Percentiles rank a stretch among this genome's conserved stretches.
These are phyloP conservation scores for Cerrena zonata DNA, from an alignment of 1,284 basidiomycete genomes.

Conservation along the genomic window DNA sequence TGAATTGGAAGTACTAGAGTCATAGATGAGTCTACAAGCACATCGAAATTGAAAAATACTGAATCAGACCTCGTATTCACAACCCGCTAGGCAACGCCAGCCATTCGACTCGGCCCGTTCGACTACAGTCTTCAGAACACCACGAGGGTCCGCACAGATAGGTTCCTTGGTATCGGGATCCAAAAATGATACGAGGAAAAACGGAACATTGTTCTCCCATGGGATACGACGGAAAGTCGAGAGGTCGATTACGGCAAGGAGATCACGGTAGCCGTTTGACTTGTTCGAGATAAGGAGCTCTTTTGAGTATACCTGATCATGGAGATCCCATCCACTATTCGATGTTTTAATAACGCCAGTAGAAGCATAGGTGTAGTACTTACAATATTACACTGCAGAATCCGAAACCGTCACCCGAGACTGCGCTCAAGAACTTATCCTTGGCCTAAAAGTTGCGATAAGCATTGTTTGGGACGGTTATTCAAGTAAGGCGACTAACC, in stretches of 20 bases:
- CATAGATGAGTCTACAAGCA: background rate
- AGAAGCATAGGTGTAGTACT: slow-evolving; percentile 20
- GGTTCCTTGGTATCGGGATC: slow-evolving; percentile 78
- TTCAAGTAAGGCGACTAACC: slow-evolving; percentile 36
- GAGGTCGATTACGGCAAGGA: slow-evolving; percentile 80
- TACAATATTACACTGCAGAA: slow-evolving; percentile 90
- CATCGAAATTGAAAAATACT: no score
- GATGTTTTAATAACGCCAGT: background rate
- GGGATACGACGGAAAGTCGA: slow-evolving; percentile 82
- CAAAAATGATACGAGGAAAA: slow-evolving; percentile 87
- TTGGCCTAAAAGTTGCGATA: slow-evolving; percentile 53
- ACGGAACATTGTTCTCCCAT: slow-evolving; percentile 88
- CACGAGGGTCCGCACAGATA: slow-evolving; percentile 79
- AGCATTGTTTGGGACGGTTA: background rate
- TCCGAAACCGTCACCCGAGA: slow-evolving; percentile 79
- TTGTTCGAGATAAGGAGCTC: slow-evolving; percentile 89
- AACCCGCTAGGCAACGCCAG: slow-evolving; percentile 69
- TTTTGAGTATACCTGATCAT: slow-evolving; percentile 75
- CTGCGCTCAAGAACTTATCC: slow-evolving; percentile 84
- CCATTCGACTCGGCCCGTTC: slow-evolving; percentile 45
- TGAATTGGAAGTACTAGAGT: slow-evolving; percentile 87
- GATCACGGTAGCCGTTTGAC: slow-evolving; percentile 85
- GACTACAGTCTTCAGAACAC: slow-evolving; percentile 63
- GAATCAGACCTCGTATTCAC: slow-evolving; percentile 95
- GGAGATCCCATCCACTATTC: slow-evolving; percentile 79